Percentiles rank a stretch among this genome's conserved stretches.
Conservation (phyloP, 2,329 filamentous ascomycete species). For the Xylariaceae sp. region DNA sequence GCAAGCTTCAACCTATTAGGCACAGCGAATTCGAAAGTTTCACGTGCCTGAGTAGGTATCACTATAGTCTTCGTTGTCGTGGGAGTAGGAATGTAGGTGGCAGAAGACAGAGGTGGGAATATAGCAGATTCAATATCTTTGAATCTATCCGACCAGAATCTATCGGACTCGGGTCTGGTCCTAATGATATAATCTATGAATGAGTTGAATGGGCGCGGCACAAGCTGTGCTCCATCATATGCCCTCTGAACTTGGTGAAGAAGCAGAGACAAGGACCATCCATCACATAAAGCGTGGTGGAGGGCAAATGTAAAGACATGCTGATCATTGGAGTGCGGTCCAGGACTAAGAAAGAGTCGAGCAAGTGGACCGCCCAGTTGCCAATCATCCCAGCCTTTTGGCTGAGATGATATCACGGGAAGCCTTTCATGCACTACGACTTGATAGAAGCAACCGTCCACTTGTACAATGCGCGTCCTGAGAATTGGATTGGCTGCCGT, state of each 20-base stretch:
- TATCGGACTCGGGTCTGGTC: not conserved
- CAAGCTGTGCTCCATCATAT: no score
- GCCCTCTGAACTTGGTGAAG: no score
- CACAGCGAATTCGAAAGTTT: no score
- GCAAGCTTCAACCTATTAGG: no score
- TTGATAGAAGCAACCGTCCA: not conserved
- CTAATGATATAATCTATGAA: not conserved
- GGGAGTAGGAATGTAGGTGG: not conserved
- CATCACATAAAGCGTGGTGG: not conserved
- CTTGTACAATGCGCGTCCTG: not conserved
- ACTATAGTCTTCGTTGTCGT: not conserved
- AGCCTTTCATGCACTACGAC: not conserved
- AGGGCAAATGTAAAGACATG: not conserved
- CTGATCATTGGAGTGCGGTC: not conserved
- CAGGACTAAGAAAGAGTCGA: not conserved
- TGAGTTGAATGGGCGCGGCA: not conserved
- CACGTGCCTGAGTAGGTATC: not conserved
- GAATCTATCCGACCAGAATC: not conserved
- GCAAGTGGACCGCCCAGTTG: not conserved
- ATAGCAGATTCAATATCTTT: not conserved
- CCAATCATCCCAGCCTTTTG: not conserved
- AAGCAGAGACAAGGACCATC: not conserved
- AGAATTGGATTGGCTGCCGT: not conserved
- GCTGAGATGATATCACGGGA: not conserved
- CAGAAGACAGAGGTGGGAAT: not conserved